Conservation (phyloP, 805 yeast genomes). For the Candida cerambycidarum region DNA sequence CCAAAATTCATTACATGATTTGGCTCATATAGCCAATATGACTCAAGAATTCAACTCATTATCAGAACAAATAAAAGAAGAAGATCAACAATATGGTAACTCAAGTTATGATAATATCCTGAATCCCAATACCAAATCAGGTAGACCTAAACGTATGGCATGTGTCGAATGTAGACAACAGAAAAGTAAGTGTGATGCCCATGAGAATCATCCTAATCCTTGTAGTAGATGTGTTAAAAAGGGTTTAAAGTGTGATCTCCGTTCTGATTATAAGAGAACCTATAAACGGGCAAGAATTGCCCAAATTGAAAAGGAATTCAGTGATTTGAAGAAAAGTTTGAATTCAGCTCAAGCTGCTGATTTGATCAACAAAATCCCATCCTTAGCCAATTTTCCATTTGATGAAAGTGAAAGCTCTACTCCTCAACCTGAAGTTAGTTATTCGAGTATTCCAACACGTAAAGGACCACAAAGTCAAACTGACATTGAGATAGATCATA, state of each 20-base stretch:
- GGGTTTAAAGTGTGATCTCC: constrained; percentile 66
- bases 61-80: constrained; percentile 23
- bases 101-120: not conserved
- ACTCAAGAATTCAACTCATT: constrained; percentile 38
- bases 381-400: constrained; percentile 15
- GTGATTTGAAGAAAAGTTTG: constrained; percentile 61
- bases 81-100: constrained; percentile 8
- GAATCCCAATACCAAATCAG: constrained; percentile 6
- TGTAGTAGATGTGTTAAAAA: constrained; percentile 81
- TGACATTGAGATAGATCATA: not conserved
- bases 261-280: constrained; percentile 83
- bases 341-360: constrained; percentile 33
- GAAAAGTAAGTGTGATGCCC: constrained; percentile 87
- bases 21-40: constrained; percentile 46
- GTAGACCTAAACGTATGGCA: constrained; percentile 62
- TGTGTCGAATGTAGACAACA: constrained; percentile 97
- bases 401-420: constrained; percentile 2
- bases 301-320: constrained; percentile 79
- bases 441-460: not conserved
- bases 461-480: not conserved
- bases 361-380: constrained; percentile 26
- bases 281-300: constrained; percentile 82
- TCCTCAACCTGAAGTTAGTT: constrained; percentile 1
- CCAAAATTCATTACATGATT: constrained; percentile 35
- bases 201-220: constrained; percentile 68